A percentile compares a stretch with the other conserved stretches of the same genome.
Evolutionary conservation across 1,284 basidiomycete species (phyloP).

Genomic region (Kalmanozyma brasiliensis): DNA sequence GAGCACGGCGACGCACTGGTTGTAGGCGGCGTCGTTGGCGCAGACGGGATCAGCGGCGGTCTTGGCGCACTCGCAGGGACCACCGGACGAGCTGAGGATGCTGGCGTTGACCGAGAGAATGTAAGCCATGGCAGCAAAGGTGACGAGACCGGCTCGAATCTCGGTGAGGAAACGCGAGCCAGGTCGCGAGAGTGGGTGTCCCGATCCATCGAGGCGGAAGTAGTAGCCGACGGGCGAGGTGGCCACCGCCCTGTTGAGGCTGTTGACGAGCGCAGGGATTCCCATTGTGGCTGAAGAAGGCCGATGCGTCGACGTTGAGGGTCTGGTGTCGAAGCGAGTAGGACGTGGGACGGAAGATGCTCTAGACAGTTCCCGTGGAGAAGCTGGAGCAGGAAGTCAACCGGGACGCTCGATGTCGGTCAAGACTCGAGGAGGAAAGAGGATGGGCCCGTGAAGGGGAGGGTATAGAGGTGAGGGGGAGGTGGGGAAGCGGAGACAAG

Average conservation of each 20-base stretch:
- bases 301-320: too few relatives aligned
- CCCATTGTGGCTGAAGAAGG: constrained; percentile 19
- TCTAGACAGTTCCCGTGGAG: not conserved
- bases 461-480: constrained; percentile 4
- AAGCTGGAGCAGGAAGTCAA: not conserved
- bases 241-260: constrained; percentile 72
- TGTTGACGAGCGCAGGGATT: constrained; percentile 32
- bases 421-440: constrained; percentile 25
- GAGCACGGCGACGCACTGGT: constrained; percentile 54
- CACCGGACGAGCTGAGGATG: constrained; percentile 80
- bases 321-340: too few relatives aligned
- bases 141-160: constrained; percentile 64
- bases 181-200: constrained; percentile 77
- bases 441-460: constrained; percentile 2
- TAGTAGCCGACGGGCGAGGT: constrained; percentile 78
- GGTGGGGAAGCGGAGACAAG: not conserved
- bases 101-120: constrained; percentile 74
- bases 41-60: constrained; percentile 69
- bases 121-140: constrained; percentile 66
- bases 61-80: constrained; percentile 79
- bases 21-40: constrained; percentile 74
- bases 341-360: not conserved
- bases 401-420: constrained; percentile 26
- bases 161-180: constrained; percentile 76
- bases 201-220: constrained; percentile 85